These are phyloP conservation scores for Mycosphaerella arachidis DNA, from an alignment of 2,329 filamentous ascomycete species.

Conservation along the genomic window DNA sequence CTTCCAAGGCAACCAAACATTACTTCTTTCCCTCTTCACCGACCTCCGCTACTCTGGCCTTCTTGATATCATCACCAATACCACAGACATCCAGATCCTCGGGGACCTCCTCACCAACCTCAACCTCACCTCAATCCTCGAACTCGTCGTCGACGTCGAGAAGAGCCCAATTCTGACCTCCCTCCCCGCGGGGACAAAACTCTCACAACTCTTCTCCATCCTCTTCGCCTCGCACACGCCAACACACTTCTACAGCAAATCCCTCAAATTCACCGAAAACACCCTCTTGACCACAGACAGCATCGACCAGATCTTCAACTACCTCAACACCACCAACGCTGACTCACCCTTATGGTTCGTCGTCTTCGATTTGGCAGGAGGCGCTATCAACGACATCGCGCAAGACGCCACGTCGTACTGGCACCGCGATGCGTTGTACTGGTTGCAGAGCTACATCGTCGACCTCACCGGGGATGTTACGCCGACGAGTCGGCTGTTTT, in stretches of 20 bases:
- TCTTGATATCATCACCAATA: slow-evolving; percentile 10
- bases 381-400: slow-evolving; percentile 16
- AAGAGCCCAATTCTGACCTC: not conserved
- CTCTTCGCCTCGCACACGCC: slow-evolving; percentile 16
- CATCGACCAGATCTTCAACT: slow-evolving; percentile 21
- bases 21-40: slow-evolving; percentile 8
- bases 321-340: slow-evolving; percentile 15
- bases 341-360: slow-evolving; percentile 18
- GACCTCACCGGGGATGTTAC: slow-evolving; percentile 7
- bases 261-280: slow-evolving; percentile 11
- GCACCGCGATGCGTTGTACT: slow-evolving; percentile 21
- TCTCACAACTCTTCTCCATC: slow-evolving; percentile 7
- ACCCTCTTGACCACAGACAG: slow-evolving; percentile 13
- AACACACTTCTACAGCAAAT: slow-evolving; percentile 21
- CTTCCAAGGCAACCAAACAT: not conserved
- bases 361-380: slow-evolving; percentile 19
- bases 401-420: slow-evolving; percentile 20
- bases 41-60: slow-evolving; percentile 8
- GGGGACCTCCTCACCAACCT: slow-evolving; percentile 11
- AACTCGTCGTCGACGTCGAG: slow-evolving; percentile 9
- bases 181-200: slow-evolving; percentile 1
- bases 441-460: slow-evolving; percentile 18
- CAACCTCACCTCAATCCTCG: slow-evolving; percentile 12
- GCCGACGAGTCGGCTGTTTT: slow-evolving; percentile 8
- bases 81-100: slow-evolving; percentile 5